These are phyloP conservation scores for Globisporangium okanoganense DNA, from an alignment of 352 stramenopile genomes.

Conservation along the genomic window DNA sequence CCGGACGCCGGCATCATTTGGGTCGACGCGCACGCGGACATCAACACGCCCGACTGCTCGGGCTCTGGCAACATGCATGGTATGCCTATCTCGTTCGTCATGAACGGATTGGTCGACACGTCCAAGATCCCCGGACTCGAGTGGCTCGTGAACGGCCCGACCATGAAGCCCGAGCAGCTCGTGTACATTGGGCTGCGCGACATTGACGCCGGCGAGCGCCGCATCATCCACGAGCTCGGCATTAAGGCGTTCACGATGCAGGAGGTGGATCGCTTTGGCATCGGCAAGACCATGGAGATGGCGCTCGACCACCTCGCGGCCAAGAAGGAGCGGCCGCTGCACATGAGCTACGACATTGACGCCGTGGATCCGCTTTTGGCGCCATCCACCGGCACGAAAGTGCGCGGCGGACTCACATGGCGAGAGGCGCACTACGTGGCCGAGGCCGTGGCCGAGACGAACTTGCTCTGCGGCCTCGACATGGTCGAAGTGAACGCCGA, in stretches of 20 bases:
- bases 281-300: constrained; percentile 96
- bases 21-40: constrained; percentile 97
- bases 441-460: constrained; percentile 91
- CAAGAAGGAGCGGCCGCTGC: constrained; percentile 88
- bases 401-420: constrained; percentile 95
- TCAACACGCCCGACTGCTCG: constrained; percentile 93
- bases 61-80: constrained; percentile 97
- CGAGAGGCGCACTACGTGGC: constrained; percentile 96
- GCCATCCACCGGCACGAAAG: constrained; percentile 94
- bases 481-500: constrained; percentile 96
- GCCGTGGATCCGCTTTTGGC: constrained; percentile 94
- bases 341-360: constrained; percentile 98
- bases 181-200: constrained; percentile 96
- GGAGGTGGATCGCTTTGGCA: constrained; percentile 95
- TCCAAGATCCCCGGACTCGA: constrained; percentile 92
- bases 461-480: constrained; percentile 85
- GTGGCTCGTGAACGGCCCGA: constrained; percentile 84
- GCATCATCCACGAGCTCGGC: constrained; percentile 87
- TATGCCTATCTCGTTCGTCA: constrained; percentile 96
- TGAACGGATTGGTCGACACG: constrained; percentile 88
- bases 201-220: constrained; percentile 90
- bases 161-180: constrained; percentile 84
- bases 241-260: constrained; percentile 97
- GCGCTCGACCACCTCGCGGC: constrained; percentile 91
- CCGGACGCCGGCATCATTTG: constrained; percentile 95